Evolutionary conservation across 1,139 yeast species (phyloP), one percentile per base, ranked within the genome.

Genomic region (Suhomyces yuchorum): DNA sequence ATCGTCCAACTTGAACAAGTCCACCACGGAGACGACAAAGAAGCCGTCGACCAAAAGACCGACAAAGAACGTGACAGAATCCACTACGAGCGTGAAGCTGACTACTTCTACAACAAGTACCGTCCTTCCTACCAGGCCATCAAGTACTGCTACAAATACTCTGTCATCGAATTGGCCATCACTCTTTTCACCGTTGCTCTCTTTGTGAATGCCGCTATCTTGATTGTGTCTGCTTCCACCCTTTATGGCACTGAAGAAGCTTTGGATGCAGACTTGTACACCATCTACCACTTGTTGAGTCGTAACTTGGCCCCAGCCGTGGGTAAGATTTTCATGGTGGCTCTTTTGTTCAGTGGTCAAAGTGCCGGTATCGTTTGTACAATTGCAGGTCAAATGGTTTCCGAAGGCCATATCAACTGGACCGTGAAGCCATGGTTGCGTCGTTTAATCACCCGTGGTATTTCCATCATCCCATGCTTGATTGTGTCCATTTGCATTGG

Each of bases 361-460:
- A 83, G 89, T 56, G 93, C 93, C 1, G 93, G 93, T 24, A 83
- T 87, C 18, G 90, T 86, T 2, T 86, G 93, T 63, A 87, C 95
- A 1, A 77, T 87, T 77, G 84, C 92, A 1, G 93, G 93, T 2
- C 92, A 87, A 65, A 83, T 87, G 64, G 86, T 87, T 9, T 82
- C 89, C 47, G 95, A 87, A 63, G 95, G 95, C 0, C 87, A 86
- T 58, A 69, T 87, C 41, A 80, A 85, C 52, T 87, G 93, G 95
- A 74, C 81, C 0, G 57, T 86, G 24, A 72, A 80, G 42, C 92
- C 93, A 1, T 80, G 87, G 68, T 59, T 83, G n/a, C 78, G 93
- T 63, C 73, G 95, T 55, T 68, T 87, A 9, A 63, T 82, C n/a
- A 87, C 93, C 0, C 73, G 95, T 60, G 76, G 83, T 2, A 78